A percentile compares a stretch with the other conserved stretches of the same genome.
phyloP scores from a whole-genome alignment of 2,329 filamentous ascomycete species.

The Metarhizium album region DNA sequence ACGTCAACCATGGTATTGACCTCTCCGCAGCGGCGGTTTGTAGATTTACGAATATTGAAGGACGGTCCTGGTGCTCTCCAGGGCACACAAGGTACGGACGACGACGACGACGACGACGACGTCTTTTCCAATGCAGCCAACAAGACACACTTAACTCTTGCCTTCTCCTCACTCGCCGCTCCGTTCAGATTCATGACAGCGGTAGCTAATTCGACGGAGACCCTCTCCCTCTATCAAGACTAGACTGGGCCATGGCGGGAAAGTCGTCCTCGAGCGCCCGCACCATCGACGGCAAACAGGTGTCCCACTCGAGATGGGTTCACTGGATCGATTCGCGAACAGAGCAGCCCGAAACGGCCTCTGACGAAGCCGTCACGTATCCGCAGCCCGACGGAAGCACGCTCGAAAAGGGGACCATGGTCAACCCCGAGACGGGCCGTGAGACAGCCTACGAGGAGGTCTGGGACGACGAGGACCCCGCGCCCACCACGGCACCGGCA shows the following conservation, averaged over 20 bases:
- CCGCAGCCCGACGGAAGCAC: constrained; percentile 27
- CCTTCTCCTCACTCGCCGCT: too few species aligned
- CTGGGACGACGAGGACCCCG: background rate
- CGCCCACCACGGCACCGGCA: background rate
- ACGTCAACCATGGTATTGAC: constrained; percentile 57
- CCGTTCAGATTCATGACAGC: background rate
- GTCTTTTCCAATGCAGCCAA: too few species aligned
- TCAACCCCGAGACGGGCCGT: constrained; percentile 42
- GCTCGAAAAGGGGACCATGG: constrained; percentile 49
- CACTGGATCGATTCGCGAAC: constrained; percentile 51
- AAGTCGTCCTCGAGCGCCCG: constrained; percentile 28
- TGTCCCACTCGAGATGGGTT: constrained; percentile 34
- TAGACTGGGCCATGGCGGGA: constrained; percentile 60
- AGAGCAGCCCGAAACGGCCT: constrained; percentile 23
- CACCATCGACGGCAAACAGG: constrained; percentile 15
- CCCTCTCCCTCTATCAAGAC: constrained; percentile 17
- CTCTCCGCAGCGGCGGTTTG: constrained; percentile 43
- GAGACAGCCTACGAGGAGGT: constrained; percentile 50
- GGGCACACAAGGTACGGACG: background rate
- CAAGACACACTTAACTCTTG: too few species aligned
- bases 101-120: too few species aligned
- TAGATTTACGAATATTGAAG: constrained; percentile 47
- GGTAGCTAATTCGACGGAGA: constrained; percentile 7
- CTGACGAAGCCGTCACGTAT: constrained; percentile 48
- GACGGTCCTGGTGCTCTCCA: constrained; percentile 8